A percentile compares a stretch with the other conserved stretches of the same genome.
phyloP scores from a whole-genome alignment of 1,139 yeast species.

The Lodderomyces metapsilosis region DNA sequence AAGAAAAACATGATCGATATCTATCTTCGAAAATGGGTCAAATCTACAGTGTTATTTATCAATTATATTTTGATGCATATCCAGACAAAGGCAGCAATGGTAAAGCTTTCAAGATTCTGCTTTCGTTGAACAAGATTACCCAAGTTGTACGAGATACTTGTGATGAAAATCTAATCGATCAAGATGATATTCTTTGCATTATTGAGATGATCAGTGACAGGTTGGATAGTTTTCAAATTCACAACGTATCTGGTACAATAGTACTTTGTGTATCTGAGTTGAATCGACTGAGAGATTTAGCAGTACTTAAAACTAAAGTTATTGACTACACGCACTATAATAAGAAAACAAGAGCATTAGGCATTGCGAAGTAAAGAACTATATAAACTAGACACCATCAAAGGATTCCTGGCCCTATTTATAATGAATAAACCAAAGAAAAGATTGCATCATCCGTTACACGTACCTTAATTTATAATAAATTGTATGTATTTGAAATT shows the following conservation, averaged over 20 bases:
- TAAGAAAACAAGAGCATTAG: too few relatives aligned
- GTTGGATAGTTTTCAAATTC: conserved; percentile 18
- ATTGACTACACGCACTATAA: not conserved
- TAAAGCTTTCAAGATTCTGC: too few relatives aligned
- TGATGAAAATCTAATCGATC: conserved; percentile 27
- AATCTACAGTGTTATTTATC: conserved; percentile 38
- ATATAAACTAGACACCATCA: too few relatives aligned
- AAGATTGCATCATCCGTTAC: too few relatives aligned
- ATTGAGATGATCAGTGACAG: conserved; percentile 19
- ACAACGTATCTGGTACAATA: conserved; percentile 22
- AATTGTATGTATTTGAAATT: not conserved
- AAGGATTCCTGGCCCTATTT: too few relatives aligned
- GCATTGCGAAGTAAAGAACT: too few relatives aligned
- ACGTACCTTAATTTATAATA: too few relatives aligned
- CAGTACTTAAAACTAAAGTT: not conserved
- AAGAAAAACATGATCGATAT: conserved; percentile 34
- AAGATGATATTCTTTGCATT: conserved; percentile 31
- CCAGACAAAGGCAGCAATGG: too few relatives aligned
- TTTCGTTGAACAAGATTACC: conserved; percentile 25
- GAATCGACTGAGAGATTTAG: conserved; percentile 28
- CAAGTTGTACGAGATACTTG: conserved; percentile 36
- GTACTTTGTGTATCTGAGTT: conserved; percentile 28
- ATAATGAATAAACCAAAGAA: too few relatives aligned
- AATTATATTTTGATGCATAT: conserved; percentile 18
- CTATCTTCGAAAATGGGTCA: conserved; percentile 41